Evolutionary conservation across 306 rosid genomes (phyloP).

Genomic region (Citrullus mucosospermus): DNA sequence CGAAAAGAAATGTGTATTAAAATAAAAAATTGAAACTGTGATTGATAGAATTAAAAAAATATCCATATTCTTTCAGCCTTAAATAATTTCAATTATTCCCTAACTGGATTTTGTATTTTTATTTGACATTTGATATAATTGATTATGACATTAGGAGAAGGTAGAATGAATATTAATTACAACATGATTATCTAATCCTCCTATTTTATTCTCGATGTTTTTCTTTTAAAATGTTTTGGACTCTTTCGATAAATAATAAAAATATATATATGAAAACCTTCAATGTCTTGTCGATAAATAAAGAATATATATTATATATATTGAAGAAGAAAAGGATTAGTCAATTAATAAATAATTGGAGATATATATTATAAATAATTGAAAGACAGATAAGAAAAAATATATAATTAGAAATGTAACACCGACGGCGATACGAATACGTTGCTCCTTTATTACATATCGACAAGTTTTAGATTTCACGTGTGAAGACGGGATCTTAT

Average conservation of each 20-base stretch:
- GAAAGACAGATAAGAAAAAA: neutral
- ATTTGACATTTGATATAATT: neutral
- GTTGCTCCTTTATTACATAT: neutral
- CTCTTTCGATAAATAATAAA: too few species aligned
- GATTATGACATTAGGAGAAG: neutral
- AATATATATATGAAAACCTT: neutral
- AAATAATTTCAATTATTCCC: neutral
- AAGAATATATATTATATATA: neutral
- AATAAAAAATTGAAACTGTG: neutral
- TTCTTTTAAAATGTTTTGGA: too few species aligned
- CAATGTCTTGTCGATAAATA: neutral
- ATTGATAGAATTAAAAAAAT: neutral
- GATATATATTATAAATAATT: neutral
- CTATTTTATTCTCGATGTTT: neutral
- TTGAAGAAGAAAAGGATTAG: neutral
- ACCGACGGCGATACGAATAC: slow-evolving; percentile 6
- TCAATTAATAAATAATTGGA: neutral
- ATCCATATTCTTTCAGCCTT: neutral
- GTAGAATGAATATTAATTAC: neutral
- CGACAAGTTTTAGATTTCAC: slow-evolving; percentile 8
- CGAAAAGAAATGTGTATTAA: too few species aligned
- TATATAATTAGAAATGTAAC: neutral
- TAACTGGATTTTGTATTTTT: neutral
- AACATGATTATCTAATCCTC: neutral
- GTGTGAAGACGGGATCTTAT: slow-evolving; percentile 1